Evolutionary conservation across 2,329 filamentous ascomycete genomes (phyloP).

Genomic region (Colletotrichum siamense): DNA sequence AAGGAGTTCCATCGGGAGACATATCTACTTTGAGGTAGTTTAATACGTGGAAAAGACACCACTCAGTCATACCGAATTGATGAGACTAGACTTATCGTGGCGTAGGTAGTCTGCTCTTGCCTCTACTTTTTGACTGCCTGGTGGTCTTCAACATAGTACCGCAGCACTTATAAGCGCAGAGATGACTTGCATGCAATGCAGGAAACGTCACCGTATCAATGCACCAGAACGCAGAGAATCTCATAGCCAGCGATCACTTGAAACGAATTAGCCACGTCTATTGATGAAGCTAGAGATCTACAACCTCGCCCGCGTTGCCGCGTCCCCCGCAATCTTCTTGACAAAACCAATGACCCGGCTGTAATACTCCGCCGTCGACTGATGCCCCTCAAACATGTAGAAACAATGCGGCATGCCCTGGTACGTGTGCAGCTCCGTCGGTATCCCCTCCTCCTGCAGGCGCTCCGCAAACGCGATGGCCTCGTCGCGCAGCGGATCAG

Average conservation of each 20-base stretch:
- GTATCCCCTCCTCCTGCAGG: slow-evolving; percentile 34
- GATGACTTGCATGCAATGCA: not conserved
- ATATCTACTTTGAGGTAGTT: not conserved
- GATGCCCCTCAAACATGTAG: slow-evolving; percentile 22
- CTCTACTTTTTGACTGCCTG: no score
- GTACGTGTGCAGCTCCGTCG: slow-evolving; percentile 36
- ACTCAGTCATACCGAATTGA: not conserved
- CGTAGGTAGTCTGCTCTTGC: no score
- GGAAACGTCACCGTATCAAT: no score
- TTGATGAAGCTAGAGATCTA: not conserved
- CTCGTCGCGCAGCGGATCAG: slow-evolving; percentile 42
- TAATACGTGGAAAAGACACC: not conserved
- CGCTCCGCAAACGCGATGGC: slow-evolving; percentile 42
- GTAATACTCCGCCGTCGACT: slow-evolving; percentile 24
- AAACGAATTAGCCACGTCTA: not conserved
- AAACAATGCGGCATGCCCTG: slow-evolving; percentile 42
- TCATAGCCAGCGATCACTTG: not conserved
- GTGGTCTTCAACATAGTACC: not conserved
- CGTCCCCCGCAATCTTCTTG: not conserved
- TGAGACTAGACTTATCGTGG: no score
- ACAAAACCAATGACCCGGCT: slow-evolving; percentile 22
- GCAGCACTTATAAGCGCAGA: not conserved
- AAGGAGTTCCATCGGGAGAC: no score
- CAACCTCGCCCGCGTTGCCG: not conserved
- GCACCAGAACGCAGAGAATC: no score